Conservation (phyloP, 306 rosid genomes). For the Sophora flavescens region DNA sequence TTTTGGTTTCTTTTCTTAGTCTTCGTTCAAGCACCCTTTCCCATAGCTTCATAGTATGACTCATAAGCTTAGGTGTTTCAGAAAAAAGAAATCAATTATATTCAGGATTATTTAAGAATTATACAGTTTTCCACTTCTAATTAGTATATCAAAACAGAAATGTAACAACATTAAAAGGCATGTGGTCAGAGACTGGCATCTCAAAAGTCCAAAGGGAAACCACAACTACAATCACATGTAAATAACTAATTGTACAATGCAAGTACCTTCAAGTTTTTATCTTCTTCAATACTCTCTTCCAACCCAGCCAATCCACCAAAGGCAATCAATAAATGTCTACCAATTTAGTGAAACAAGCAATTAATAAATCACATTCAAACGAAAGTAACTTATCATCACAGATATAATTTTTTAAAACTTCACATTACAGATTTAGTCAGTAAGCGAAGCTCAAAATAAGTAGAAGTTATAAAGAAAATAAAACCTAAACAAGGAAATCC, state of each 20-base stretch:
- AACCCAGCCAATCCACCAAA: conserved; percentile 99
- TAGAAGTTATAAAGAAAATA: not conserved
- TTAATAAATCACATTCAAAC: conserved; percentile 33
- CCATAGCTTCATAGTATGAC: no score
- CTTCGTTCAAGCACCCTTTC: no score
- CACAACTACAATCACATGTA: not conserved
- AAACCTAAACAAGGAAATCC: conserved; percentile 2
- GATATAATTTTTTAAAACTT: conserved; percentile 26
- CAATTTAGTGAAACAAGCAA: conserved; percentile 43
- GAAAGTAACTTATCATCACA: conserved; percentile 12
- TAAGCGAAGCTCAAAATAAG: conserved; percentile 17
- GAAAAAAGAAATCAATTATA: not conserved
- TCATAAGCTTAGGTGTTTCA: no score
- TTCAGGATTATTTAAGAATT: conserved; percentile 1
- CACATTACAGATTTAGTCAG: conserved; percentile 27
- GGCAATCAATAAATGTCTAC: conserved; percentile 89
- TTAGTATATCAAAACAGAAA: conserved; percentile 37
- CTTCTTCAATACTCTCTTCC: conserved; percentile 97
- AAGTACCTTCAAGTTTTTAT: conserved; percentile 70
- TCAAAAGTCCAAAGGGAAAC: conserved; percentile 27
- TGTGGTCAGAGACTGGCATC: conserved; percentile 14
- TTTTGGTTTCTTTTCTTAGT: no score
- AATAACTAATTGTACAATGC: conserved; percentile 12
- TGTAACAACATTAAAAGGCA: conserved; percentile 22
- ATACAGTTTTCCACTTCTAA: conserved; percentile 18